Percentiles rank a stretch among this genome's conserved stretches.
phyloP scores from a whole-genome alignment of 192 early-diverging fungal genomes.

The Podila epigama region DNA sequence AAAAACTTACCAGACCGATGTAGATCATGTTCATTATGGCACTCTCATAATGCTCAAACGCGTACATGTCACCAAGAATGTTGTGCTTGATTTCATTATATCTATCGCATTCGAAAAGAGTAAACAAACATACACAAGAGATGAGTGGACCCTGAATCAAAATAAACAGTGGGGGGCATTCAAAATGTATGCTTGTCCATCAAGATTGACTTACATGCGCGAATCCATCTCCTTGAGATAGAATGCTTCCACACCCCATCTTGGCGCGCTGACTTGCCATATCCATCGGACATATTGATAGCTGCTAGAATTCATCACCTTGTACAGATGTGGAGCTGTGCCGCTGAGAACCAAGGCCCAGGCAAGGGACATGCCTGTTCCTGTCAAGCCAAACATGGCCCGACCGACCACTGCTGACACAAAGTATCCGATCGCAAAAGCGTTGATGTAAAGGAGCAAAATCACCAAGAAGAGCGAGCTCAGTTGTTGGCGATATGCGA shows the following conservation, averaged over 20 bases:
- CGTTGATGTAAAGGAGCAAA: conserved; percentile 55
- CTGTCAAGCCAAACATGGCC: conserved; percentile 52
- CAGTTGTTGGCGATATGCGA: conserved; percentile 46
- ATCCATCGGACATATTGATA: conserved; percentile 55
- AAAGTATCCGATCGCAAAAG: conserved; percentile 66
- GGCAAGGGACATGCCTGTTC: conserved; percentile 65
- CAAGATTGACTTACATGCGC: conserved; percentile 13
- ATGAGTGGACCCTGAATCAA: background rate
- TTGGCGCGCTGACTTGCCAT: conserved; percentile 60
- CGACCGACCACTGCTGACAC: conserved; percentile 55
- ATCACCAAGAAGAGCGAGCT: conserved; percentile 48
- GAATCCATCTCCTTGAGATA: conserved; percentile 61
- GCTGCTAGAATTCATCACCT: conserved; percentile 30
- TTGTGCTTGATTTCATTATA: conserved; percentile 38
- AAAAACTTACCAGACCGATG: conserved; percentile 15
- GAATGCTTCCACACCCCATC: conserved; percentile 67
- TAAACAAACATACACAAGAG: background rate
- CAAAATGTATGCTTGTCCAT: background rate
- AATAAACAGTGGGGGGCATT: background rate
- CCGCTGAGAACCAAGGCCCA: conserved; percentile 64
- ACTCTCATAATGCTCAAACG: conserved; percentile 29
- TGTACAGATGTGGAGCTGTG: conserved; percentile 54
- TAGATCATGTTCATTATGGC: conserved; percentile 32
- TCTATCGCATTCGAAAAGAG: background rate
- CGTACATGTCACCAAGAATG: conserved; percentile 15